Evolutionary conservation across 192 early-diverging fungal species (phyloP).

Genomic region (Backusella psychrophila): DNA sequence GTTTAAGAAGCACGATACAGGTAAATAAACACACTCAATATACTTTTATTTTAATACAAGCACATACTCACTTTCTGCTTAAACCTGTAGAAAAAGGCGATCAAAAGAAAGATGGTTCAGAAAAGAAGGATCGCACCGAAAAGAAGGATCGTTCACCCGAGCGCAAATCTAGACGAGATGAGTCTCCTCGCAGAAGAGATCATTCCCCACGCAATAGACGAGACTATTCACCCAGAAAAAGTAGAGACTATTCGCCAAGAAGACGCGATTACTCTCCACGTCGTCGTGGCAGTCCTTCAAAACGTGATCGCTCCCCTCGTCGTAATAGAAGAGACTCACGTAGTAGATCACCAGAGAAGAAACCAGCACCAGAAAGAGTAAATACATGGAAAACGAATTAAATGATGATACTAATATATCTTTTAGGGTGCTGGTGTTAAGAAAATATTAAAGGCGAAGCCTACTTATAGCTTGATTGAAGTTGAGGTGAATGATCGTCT

Average conservation of each 20-base stretch:
- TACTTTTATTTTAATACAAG: background rate
- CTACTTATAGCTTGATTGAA: constrained; percentile 55
- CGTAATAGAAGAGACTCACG: constrained; percentile 3
- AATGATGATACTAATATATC: background rate
- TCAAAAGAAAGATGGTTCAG: background rate
- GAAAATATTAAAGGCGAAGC: background rate
- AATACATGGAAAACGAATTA: too few relatives aligned
- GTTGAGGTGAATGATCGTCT: constrained; percentile 83
- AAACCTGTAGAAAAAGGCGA: background rate
- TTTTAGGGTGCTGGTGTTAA: background rate
- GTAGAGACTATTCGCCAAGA: background rate
- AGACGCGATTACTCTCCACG: constrained; percentile 5
- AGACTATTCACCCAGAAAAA: background rate
- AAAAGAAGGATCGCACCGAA: background rate
- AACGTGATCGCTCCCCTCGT: constrained; percentile 14
- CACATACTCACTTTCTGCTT: background rate
- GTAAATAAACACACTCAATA: background rate
- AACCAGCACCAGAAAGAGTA: constrained; percentile 11
- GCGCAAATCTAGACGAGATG: background rate
- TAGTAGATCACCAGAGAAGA: constrained; percentile 1
- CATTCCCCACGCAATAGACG: background rate
- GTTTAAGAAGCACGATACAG: constrained; percentile 12
- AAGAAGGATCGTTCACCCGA: background rate
- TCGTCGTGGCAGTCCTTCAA: background rate
- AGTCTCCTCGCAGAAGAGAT: constrained; percentile 1